A percentile compares a stretch with the other conserved stretches of the same genome.
Conservation (phyloP, 1,139 yeast genomes). For the Suhomyces chickasaworum region DNA sequence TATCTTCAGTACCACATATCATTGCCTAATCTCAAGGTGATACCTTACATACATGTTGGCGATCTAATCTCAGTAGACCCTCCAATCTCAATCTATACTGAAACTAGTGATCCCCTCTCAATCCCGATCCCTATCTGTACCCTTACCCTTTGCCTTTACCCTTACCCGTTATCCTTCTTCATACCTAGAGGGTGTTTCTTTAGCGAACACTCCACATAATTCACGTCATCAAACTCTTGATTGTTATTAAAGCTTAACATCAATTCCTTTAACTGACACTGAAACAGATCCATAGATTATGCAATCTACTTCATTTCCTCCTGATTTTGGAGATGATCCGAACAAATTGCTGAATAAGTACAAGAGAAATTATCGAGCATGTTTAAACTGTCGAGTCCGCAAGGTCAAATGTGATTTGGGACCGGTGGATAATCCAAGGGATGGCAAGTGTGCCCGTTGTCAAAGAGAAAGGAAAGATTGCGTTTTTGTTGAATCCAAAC, state of each 20-base stretch:
- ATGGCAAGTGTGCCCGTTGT: slow-evolving; percentile 87
- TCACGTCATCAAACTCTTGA: too few relatives aligned
- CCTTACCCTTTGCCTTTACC: too few relatives aligned
- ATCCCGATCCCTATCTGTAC: too few relatives aligned
- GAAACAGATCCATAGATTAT: background rate
- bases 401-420: slow-evolving; percentile 88
- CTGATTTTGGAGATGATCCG: background rate
- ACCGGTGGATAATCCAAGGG: slow-evolving; percentile 67
- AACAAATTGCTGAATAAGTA: background rate
- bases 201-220: too few relatives aligned
- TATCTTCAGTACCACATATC: background rate
- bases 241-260: background rate
- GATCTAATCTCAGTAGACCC: background rate
- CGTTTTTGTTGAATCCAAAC: slow-evolving; percentile 64
- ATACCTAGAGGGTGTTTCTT: too few relatives aligned
- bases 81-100: background rate
- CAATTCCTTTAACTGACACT: background rate
- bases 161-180: too few relatives aligned
- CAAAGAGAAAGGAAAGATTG: slow-evolving; percentile 79
- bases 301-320: background rate
- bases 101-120: background rate
- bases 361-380: slow-evolving; percentile 73
- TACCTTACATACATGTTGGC: too few relatives aligned
- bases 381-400: slow-evolving; percentile 77
- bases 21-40: background rate